Percentiles rank a stretch among this genome's conserved stretches.
Evolutionary conservation across 345 rosid species (phyloP).

Genomic region (Camelina sativa): DNA sequence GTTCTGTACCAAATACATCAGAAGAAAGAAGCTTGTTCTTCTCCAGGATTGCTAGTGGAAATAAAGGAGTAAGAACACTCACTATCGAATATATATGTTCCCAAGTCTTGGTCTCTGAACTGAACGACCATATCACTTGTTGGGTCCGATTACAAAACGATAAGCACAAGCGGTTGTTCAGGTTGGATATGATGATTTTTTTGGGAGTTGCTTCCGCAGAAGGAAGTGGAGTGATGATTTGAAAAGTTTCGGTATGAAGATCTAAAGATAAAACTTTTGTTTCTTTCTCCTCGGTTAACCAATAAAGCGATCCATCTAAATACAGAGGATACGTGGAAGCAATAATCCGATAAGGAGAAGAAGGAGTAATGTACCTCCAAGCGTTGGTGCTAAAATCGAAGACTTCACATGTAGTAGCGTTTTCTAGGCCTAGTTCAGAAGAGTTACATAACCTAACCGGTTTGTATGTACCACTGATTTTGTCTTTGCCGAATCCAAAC

Average conservation of each 20-base stretch:
- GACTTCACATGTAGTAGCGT: no score
- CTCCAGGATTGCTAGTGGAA: neutral
- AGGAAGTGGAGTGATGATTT: neutral
- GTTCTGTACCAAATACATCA: neutral
- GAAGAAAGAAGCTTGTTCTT: neutral
- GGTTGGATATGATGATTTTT: neutral
- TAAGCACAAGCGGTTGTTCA: neutral
- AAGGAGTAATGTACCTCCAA: no score
- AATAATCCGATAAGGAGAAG: no score
- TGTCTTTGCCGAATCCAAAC: neutral
- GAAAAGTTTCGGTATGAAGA: neutral
- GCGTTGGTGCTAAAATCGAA: no score
- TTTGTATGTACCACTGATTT: no score
- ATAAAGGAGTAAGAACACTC: neutral
- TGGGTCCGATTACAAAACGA: neutral
- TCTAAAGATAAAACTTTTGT: no score
- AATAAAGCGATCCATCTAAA: no score
- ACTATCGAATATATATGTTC: neutral
- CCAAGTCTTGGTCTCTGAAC: neutral
- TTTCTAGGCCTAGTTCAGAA: no score
- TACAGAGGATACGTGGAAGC: no score
- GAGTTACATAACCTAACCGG: no score
- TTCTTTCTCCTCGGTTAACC: neutral
- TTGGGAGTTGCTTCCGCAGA: neutral
- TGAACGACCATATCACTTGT: neutral